Evolutionary conservation across 2,329 filamentous ascomycete species (phyloP), one percentile per base, ranked within the genome.

Genomic region (Phaeomoniella chlamydospora): DNA sequence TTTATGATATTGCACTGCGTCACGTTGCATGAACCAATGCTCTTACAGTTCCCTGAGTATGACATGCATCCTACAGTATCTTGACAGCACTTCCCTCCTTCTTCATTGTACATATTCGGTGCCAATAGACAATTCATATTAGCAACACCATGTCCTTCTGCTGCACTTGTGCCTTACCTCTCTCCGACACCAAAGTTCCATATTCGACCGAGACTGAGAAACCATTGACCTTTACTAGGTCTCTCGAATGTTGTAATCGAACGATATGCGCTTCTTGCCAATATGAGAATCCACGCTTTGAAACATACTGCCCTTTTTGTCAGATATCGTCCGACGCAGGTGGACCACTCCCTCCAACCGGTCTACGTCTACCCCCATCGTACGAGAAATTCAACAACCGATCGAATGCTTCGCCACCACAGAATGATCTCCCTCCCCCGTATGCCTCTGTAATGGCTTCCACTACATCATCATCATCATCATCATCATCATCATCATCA

Each of bases 251-350:
- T 54, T 88, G 82, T 54, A 63, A 62, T 31, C 70, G 82, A 37
- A 62, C 74, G 29, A 80, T 88, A 49, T 90, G 82, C 56, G 72
- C 74, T 12, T 64, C 63, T 41, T 88, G 82, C 60, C 71, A 51
- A 77, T 74, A 53, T 33, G 67, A 70, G 33, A 85, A 85, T 51
- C 61, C 66, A 18, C 74, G 80, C 29, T 86, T 84, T 56, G 68
- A 69, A 36, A 61, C 64, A 26, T 75, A 75, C 45, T 76, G 72
- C 56, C 82, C 82, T 0, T 88, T 80, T 55, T 90, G 83, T 53
- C 83, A 88, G 56, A 70, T 84, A 45, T 76, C 77, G 4, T 68
- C 62, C 31, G 61, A 57, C 3, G 72, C 76, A 2, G 72, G 72
- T 5, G 55, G 76, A 3, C 22, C 22, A 9, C 64, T 75, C 33